Evolutionary conservation across 768 basidiomycete genomes (phyloP), one percentile per base, ranked within the genome.

Genomic region (Lactarius trivialis): DNA sequence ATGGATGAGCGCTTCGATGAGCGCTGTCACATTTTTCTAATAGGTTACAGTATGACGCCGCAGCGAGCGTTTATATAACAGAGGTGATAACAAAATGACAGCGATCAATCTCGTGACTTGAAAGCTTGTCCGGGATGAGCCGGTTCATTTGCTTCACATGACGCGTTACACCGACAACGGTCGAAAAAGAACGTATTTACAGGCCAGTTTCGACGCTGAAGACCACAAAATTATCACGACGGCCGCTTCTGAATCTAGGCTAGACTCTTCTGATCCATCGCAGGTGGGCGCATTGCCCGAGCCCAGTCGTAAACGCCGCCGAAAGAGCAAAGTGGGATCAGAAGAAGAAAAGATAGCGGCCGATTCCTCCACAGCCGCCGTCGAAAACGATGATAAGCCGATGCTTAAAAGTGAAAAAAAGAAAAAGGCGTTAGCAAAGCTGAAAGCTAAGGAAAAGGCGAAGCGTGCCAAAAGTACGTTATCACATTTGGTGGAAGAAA

Each of bases 151-250:
- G 33, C 7, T 11, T 24, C 14, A 3, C 4, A 91, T 91, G 89
- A 90, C 89, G 15, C 82, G 89, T 48, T 75, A 85, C 60, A 89
- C 90, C 9, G 85, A 83, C 67, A 79, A 91, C 71, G 85, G 85
- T n/a, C 79, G 81, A 57, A 92, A 91, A 71, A 76, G 89, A 55
- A 85, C 83, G 5, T 83, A 89, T 68, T 65, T 90, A 15, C 78
- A 91, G 63, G 85, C 88, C 15, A 84, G 82, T 0, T 82, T 87
- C 65, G 68, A 71, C 24, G 61, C 67, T 9, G 67, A 69, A 45
- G 59, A 71, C 15, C 61, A 66, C 19, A 67, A 71, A 43, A 17
- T 4, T n/a, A 15, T 60, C 32, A 53, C 65, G 36, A 32, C 56
- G 11, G 68, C 68, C 9, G 58, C 60, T 64, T 53, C 65, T 60